Conservation (phyloP, 148 eudicot species). For the Diospyros lotus region DNA sequence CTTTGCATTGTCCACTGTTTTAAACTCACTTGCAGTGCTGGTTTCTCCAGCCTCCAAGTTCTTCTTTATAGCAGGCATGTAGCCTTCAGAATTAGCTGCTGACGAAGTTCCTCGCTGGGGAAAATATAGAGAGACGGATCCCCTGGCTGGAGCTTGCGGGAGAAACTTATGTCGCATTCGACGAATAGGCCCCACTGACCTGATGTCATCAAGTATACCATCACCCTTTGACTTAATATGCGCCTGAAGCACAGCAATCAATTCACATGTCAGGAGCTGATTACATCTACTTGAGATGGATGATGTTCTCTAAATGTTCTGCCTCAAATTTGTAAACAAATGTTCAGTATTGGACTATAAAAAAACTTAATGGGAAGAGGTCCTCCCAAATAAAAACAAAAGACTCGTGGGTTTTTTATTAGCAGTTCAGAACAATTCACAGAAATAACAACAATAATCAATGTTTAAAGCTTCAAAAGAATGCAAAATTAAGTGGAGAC, state of each 20-base stretch:
- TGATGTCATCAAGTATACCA: conserved; percentile 24
- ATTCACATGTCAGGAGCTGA: background rate
- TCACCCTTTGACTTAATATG: conserved; percentile 36
- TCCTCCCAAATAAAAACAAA: too few relatives aligned
- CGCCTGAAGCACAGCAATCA: conserved; percentile 2
- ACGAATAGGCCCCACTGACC: conserved; percentile 80
- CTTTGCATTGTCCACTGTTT: conserved; percentile 16
- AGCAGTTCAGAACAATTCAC: too few relatives aligned
- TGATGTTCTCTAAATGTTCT: background rate
- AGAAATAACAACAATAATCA: too few relatives aligned
- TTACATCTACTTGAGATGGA: conserved; percentile 2
- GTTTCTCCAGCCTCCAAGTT: conserved; percentile 32
- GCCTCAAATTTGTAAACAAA: background rate
- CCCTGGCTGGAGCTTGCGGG: conserved; percentile 49
- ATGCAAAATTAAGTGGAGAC: too few relatives aligned
- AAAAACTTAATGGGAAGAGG: too few relatives aligned
- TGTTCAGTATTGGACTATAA: background rate
- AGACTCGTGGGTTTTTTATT: too few relatives aligned
- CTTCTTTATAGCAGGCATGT: conserved; percentile 34
- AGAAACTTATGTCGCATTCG: conserved; percentile 45
- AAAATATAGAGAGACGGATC: conserved; percentile 35
- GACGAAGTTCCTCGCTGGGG: conserved; percentile 30
- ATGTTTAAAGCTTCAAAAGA: too few relatives aligned
- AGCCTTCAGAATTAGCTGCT: conserved; percentile 11
- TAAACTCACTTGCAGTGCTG: conserved; percentile 24